Base-by-base conservation (phyloP, 2,329 filamentous ascomycete genomes). In the Basipetospora sp. region DNA sequence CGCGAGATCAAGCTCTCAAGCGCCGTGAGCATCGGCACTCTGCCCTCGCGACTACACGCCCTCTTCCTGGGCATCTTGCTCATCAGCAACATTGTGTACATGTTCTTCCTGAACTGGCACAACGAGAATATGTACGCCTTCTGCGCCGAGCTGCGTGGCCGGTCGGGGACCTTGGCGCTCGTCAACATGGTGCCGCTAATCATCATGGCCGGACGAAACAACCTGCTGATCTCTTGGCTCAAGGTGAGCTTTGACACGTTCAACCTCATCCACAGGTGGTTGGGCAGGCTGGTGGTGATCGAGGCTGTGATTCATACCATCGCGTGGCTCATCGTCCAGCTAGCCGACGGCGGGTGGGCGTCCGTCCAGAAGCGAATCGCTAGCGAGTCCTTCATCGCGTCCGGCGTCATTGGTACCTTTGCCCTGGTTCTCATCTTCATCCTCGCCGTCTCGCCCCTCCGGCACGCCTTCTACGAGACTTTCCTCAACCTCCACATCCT, bases 401-500 rank as follows among this genome's bases (percentile, higher is more conserved):
- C 74, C 27, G 80, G 79, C 31, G 67, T 74, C 49, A 60, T 77
- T 18, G 77, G 69, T 32, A 69, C 64, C 2, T 54, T 71, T 34
- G 67, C 71, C 27, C 71, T 94, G 52, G 48, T 72, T 29, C 53
- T 81, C 31, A 64, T 96, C 32, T 51, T 81, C 38, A 50, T 93
- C 36, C 64, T 79, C 19, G 79, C 85, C 8, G 63, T 81, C 38
- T 88, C 85, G 3, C 80, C 86, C 0, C 53, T 98, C 36, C 78
- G 90, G 43, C 88, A 94, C 57, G 86, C 87, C 28, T 94, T 94
- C 55, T 98, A 98, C 62, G 90, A 98, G 62, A 92, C 85, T 1
- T 98, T 98, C 62, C 70, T 96, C 48, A 84, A 82, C 53, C 59
- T 80, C 20, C 90, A 96, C 60, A 86, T 93, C 47, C 56, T 82